Evolutionary conservation across 83 land plant species (phyloP), one percentile per base, ranked within the genome.

Genomic region (Diphasiastrum complanatum): DNA sequence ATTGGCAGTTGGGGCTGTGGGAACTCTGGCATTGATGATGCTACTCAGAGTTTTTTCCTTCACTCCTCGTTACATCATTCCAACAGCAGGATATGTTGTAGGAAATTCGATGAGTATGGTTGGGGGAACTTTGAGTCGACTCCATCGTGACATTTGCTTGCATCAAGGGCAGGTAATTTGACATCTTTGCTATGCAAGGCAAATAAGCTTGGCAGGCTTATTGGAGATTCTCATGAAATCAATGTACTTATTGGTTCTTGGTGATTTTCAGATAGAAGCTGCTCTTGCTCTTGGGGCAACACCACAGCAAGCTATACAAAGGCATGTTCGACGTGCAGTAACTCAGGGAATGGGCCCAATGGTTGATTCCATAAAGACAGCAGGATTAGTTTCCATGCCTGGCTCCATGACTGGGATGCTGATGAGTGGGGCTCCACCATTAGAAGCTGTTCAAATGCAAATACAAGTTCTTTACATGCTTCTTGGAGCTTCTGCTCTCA

Each of bases 321-420:
- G 24, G 10, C 27, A 61, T 25, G 25, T 61, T 20, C 64, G 27
- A 20, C 64, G 49, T 18, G 64, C 64, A 37, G 49, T 61, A 3
- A 10, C 24, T 2, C 64, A 61, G 24, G 64, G 64, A 40, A 61
- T 61, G 64, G 54, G 51, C 2, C 64, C 64, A 40, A 37, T 38
- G 30, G 41, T 61, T n/a, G 64, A 61, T 50, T 61, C 64, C 55
- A 19, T 61, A 1, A 61, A 61, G 53, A 41, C 64, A 5, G 53
- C 43, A 10, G 64, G 64, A 2, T 24, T 61, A n/a, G 41, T 61
- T 2, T 37, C 64, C 3, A 40, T 61, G 28, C 64, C 64, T 4
- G 64, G 64, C 24, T 61, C 64, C 23, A 61, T 61, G 64, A 61
- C 64, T 2, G 64, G 64, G 8, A 61, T 61, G 64, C 64, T 61